Evolutionary conservation across 495 filamentous ascomycete species (phyloP).

Genomic region (Ramalina peruviana): DNA sequence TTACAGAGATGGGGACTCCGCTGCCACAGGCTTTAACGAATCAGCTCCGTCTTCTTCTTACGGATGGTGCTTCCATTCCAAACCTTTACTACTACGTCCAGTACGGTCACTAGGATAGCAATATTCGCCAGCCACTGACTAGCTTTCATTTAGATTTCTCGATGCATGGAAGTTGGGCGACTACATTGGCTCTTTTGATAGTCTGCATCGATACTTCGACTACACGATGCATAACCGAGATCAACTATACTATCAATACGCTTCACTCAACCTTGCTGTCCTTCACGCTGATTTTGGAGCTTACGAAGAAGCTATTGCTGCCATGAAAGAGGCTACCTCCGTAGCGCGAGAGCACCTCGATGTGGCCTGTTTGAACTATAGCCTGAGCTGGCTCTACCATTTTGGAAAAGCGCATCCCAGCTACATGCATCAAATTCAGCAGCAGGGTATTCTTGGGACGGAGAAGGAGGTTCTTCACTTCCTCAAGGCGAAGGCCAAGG

Average conservation of each 20-base stretch:
- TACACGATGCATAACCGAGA: conserved; percentile 86
- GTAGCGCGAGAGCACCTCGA: conserved; percentile 88
- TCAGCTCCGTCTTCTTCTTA: conserved; percentile 52
- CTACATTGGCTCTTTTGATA: conserved; percentile 78
- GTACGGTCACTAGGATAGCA: conserved; percentile 24
- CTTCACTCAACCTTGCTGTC: conserved; percentile 83
- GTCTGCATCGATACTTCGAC: conserved; percentile 90
- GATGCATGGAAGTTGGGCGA: conserved; percentile 87
- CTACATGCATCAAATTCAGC: conserved; percentile 54
- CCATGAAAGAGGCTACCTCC: conserved; percentile 84
- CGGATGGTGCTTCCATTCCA: conserved; percentile 50
- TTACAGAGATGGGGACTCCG: conserved; percentile 46
- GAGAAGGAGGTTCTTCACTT: conserved; percentile 73
- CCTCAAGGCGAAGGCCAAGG: conserved; percentile 77
- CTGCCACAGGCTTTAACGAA: conserved; percentile 53
- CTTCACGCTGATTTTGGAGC: conserved; percentile 94
- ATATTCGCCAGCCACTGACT: background rate
- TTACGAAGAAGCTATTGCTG: conserved; percentile 75
- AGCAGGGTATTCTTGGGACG: conserved; percentile 57
- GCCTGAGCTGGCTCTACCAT: conserved; percentile 94
- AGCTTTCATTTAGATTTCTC: conserved; percentile 43
- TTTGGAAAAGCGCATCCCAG: conserved; percentile 75
- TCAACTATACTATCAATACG: conserved; percentile 87
- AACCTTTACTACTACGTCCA: conserved; percentile 64
- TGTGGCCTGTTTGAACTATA: conserved; percentile 84